These are phyloP conservation scores for Penicillium malachiteum DNA, from an alignment of 495 filamentous ascomycete genomes.

Conservation along the genomic window DNA sequence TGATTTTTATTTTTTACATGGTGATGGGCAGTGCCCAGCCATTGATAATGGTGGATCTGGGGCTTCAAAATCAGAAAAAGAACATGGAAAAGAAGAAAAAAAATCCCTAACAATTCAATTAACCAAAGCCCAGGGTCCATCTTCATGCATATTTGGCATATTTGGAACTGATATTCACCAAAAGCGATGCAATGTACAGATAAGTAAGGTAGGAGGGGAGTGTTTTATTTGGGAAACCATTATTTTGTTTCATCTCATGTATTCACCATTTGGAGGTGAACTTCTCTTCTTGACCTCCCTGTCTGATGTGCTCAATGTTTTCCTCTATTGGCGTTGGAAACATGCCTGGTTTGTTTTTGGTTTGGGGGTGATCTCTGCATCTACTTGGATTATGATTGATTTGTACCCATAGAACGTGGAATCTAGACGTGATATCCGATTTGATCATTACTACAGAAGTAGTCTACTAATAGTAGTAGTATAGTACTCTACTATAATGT, in stretches of 20 bases:
- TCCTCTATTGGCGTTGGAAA: slow-evolving; percentile 37
- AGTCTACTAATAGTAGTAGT: no score
- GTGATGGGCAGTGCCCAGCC: slow-evolving; percentile 15
- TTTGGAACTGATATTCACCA: slow-evolving; percentile 7
- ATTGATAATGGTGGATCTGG: slow-evolving; percentile 10
- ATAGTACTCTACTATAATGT: no score
- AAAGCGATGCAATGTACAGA: slow-evolving; percentile 32
- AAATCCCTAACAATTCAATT: not conserved
- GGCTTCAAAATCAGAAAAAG: not conserved
- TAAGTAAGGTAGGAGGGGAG: slow-evolving; percentile 10
- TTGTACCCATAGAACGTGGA: slow-evolving; percentile 35
- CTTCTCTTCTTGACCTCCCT: slow-evolving; percentile 13
- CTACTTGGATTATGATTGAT: slow-evolving; percentile 19
- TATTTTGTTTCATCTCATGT: not conserved
- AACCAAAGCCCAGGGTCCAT: slow-evolving; percentile 4
- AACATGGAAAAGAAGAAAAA: not conserved
- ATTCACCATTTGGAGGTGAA: no score
- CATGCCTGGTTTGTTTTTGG: slow-evolving; percentile 24
- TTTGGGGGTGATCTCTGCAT: slow-evolving; percentile 24
- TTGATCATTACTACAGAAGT: not conserved
- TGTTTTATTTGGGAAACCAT: slow-evolving; percentile 6
- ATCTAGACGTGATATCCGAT: slow-evolving; percentile 28
- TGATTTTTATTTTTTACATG: not conserved
- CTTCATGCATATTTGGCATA: slow-evolving; percentile 16
- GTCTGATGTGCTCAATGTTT: slow-evolving; percentile 25